Evolutionary conservation across 257 asterid species (phyloP), one percentile per base, ranked within the genome.

Genomic region (Scutellaria galericulata): DNA sequence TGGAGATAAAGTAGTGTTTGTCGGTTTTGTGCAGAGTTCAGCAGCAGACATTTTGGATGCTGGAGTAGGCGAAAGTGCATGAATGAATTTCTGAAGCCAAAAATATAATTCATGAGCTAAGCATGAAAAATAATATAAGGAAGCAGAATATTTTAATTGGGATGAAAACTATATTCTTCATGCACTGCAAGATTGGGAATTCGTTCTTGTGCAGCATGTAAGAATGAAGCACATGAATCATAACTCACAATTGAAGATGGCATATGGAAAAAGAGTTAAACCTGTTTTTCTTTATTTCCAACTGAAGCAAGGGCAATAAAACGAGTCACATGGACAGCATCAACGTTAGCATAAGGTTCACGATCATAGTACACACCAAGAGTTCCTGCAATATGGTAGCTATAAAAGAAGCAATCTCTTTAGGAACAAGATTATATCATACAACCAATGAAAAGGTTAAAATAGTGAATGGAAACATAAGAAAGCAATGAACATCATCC

Each of bases 211-310:
- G 76, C 45, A 74, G 12, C 53, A 54, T 11, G 62, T 51, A 57
- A 59, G 54, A 35, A 22, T 66, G 74, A 42, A 47, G n/a, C 20
- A 18, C 54, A 40, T 12, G 45, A 7, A 74, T 63, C 64, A 74
- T 65, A 74, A 57, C 53, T 65, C 74, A 46, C 9, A 9, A 39
- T 45, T 52, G 40, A 64, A 14, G 42, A 57, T 42, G 59, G 44
- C 15, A 39, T 6, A 39, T 15, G 24, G 64, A 73, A 73, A 53
- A 76, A 22, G 55, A 61, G 24, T 5, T 40, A 47, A 40, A 91
- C 99, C 99, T 94, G 97, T 78, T 94, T 94, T 44, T 88, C 90
- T 88, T 88, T 94, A 81, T 91, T 94, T 79, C 99, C 99, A 72
- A 94, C 98, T 14, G 88, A 78, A 80, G 93, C 97, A 74, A 94